A percentile compares a stretch with the other conserved stretches of the same genome.
Evolutionary conservation across 1,284 basidiomycete species (phyloP).

Genomic region (Sparassis latifolia): DNA sequence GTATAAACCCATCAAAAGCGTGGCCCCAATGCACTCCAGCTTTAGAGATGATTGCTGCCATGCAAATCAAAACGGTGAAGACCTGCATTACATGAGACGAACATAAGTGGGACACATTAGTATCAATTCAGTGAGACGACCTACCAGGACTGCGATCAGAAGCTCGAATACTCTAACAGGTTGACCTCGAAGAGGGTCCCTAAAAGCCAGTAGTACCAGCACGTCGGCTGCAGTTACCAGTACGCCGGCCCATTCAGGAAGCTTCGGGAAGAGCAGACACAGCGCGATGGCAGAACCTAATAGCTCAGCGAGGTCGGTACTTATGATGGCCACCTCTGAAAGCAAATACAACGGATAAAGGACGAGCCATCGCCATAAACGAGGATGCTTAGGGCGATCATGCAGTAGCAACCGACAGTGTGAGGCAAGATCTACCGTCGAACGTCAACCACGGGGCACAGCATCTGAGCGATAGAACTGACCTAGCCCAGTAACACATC

Average conservation of each 20-base stretch:
- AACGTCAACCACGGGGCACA: neutral
- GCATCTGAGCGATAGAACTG: slow-evolving; percentile 14
- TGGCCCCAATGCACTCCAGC: slow-evolving; percentile 71
- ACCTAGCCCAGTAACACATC: slow-evolving; percentile 69
- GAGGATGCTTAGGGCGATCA: slow-evolving; percentile 55
- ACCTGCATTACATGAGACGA: slow-evolving; percentile 40
- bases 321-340: slow-evolving; percentile 81
- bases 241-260: slow-evolving; percentile 79
- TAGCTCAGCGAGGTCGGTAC: slow-evolving; percentile 70
- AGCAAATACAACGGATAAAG: slow-evolving; percentile 66
- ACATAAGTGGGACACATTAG: slow-evolving; percentile 1
- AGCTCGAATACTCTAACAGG: slow-evolving; percentile 73
- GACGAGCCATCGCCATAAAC: slow-evolving; percentile 56
- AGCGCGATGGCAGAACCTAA: slow-evolving; percentile 78
- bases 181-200: slow-evolving; percentile 49
- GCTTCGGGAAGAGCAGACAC: slow-evolving; percentile 73
- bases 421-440: slow-evolving; percentile 50
- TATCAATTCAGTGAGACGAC: slow-evolving; percentile 9
- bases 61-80: slow-evolving; percentile 74
- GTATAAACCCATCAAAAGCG: slow-evolving; percentile 84
- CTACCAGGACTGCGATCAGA: slow-evolving; percentile 54
- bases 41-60: slow-evolving; percentile 74
- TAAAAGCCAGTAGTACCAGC: slow-evolving; percentile 63
- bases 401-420: slow-evolving; percentile 71
- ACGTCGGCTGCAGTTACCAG: slow-evolving; percentile 84